Conservation (phyloP, 1,139 yeast genomes). For the Yamadazyma buinensis region DNA sequence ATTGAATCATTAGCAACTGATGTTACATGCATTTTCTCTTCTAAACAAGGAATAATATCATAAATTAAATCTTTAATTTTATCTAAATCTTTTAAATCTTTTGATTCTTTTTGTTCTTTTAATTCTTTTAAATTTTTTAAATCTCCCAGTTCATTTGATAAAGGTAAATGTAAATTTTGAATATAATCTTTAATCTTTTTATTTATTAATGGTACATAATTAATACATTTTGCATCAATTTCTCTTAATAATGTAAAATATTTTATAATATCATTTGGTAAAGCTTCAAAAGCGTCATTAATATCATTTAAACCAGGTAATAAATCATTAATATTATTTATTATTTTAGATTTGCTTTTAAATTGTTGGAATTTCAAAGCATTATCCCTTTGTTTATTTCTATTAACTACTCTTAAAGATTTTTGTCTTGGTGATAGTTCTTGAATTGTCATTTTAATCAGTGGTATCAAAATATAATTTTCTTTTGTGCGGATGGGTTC, state of each 20-base stretch:
- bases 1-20: constrained; percentile 83
- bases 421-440: constrained; percentile 47
- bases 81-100: constrained; percentile 18
- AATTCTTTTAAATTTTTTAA: no score
- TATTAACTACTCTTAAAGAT: constrained; percentile 43
- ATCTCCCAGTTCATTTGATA: no score
- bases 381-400: constrained; percentile 19
- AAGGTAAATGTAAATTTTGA: constrained; percentile 30
- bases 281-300: constrained; percentile 86
- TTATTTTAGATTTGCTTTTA: constrained; percentile 30
- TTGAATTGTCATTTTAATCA: constrained; percentile 31
- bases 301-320: constrained; percentile 90
- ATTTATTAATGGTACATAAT: constrained; percentile 66
- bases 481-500: not conserved
- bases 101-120: constrained; percentile 7
- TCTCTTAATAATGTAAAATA: constrained; percentile 88
- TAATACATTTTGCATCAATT: constrained; percentile 90
- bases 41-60: constrained; percentile 87
- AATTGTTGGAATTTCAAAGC: constrained; percentile 31
- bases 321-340: constrained; percentile 41
- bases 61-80: constrained; percentile 47
- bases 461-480: constrained; percentile 1
- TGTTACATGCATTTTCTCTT: constrained; percentile 97
- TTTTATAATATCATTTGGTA: constrained; percentile 78
- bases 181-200: constrained; percentile 56